Base-by-base conservation (phyloP, 2,329 filamentous ascomycete genomes). In the Tympanopsis confertula region DNA sequence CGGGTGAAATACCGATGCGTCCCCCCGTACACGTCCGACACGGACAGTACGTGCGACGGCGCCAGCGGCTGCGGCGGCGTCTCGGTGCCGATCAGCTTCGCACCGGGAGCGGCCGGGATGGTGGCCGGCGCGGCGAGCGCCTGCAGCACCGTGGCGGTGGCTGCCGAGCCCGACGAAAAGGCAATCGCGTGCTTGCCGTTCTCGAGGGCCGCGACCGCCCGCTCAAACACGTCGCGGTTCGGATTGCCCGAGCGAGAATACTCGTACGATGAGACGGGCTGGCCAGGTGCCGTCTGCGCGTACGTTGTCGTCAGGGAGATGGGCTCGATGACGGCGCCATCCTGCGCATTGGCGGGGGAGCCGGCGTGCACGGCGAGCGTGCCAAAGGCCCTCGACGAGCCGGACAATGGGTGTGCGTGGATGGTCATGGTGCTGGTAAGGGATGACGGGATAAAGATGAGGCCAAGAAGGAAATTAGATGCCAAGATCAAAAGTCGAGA, bases 1-100 rank as follows among this genome's bases (percentile, higher is more conserved):
- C 95, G 88, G 47, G 91, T 98, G 69, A 98, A 98, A 69, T 98
- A 98, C 53, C 91, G 76, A 66, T 98, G 91, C 29, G 91, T 98
- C 50, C 91, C 91, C 49, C 91, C 91, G 60, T 98, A 98, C 50
- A 98, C 88, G 59, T 98, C 91, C 33, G 87, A 94, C 35, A 98
- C 86, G 43, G 87, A 95, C 50, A 98, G 81, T 51, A 96, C 86
- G 64, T 98, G 91, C 35, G 86, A 91, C 44, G 87, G 88, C 12
- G 70, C 61, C 26, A 76, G 74, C 37, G 81, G 67, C 38, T 74
- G 78, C 50, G 80, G 76, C 29, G 81, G 65, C 45, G 81, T 72
- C 38, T 63, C 73, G 18, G 76, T 76, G 2, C 76, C 80, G 24
- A 76, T 74, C 19, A 76, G 74, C 22, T 73, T 78, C 42, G 76